These are phyloP conservation scores for Globisporangium yorkense DNA, from an alignment of 352 stramenopile species.

Conservation along the genomic window DNA sequence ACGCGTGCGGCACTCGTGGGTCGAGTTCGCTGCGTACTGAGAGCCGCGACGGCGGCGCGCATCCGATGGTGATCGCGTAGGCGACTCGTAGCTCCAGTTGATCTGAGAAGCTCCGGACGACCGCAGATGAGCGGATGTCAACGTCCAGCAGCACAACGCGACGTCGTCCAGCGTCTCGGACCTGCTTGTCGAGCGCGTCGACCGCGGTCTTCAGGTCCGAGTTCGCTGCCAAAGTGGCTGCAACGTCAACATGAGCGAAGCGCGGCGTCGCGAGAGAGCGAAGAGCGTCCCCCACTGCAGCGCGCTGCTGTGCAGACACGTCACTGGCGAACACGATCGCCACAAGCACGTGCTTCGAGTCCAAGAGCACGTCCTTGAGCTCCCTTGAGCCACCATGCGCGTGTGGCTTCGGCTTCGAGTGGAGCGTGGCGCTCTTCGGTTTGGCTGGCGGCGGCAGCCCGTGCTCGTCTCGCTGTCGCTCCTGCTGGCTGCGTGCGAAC, in stretches of 20 bases:
- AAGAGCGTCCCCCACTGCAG: background rate
- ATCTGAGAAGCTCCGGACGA: conserved; percentile 7
- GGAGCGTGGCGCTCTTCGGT: background rate
- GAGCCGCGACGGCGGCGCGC: background rate
- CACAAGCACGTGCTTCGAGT: background rate
- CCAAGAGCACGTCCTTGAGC: background rate
- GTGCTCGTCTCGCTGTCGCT: background rate
- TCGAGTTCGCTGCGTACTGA: background rate
- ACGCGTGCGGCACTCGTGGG: background rate
- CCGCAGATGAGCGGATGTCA: conserved; percentile 10
- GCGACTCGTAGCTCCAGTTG: conserved; percentile 21
- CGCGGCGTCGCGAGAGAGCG: conserved; percentile 1
- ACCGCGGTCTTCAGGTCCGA: conserved; percentile 6
- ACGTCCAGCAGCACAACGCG: conserved; percentile 23
- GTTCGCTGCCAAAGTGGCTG: conserved; percentile 6
- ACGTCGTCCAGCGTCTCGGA: conserved; percentile 18
- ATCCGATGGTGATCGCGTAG: conserved; percentile 15
- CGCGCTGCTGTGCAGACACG: background rate
- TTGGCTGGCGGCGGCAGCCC: background rate
- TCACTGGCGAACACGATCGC: background rate
- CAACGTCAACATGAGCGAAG: conserved; percentile 31
- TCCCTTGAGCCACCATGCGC: background rate
- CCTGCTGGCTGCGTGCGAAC: conserved; percentile 5
- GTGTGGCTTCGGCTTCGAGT: background rate
- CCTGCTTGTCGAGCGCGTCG: conserved; percentile 7